Evolutionary conservation across 768 basidiomycete species (phyloP), one percentile per base, ranked within the genome.

Genomic region (Postia placenta): DNA sequence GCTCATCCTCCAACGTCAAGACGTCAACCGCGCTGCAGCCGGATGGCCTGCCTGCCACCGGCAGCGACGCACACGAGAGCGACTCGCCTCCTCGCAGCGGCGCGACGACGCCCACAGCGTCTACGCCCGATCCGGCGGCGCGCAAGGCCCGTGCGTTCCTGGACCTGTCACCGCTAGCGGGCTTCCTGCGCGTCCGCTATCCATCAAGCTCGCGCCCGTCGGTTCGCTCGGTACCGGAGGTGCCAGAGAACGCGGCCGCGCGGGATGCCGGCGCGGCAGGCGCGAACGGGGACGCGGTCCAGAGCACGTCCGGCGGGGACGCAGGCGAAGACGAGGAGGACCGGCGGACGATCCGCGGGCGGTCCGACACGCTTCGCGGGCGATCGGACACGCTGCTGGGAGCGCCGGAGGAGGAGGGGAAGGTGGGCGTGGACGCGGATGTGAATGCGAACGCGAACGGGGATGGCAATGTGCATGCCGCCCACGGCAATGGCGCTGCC

Each of bases 121-220:
- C 67, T 24, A 26, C 35, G 19, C 19, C 45, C 5, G 12, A 60
- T 53, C 12, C 48, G 28, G 19, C 49, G 38, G 19, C 49, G 38
- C 54, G 60, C 50, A 63, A 59, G 52, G 52, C 61, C 45, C 54
- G 53, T 33, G 53, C 48, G 28, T 80, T 81, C 68, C 75, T 82
- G 56, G 79, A 73, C 54, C 74, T 85, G 54, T 74, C 78, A 42
- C 79, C 83, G 4, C 73, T 87, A 33, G 71, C 83, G 39, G 81
- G 75, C 35, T 78, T 85, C 60, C 69, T 82, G 47, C 78, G 84
- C 30, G 69, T 74, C 19, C 78, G 83, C 42, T 76, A 85, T 61
- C 75, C 81, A 25, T 77, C 81, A 17, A 70, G 61, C 43, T 49
- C 56, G 45, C 60, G 60, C 19, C 62, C 55, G 19, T 45, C 61